Evolutionary conservation across 129 eudicot species (phyloP), one percentile per base, ranked within the genome.

Genomic region (Flaveria trinervia): DNA sequence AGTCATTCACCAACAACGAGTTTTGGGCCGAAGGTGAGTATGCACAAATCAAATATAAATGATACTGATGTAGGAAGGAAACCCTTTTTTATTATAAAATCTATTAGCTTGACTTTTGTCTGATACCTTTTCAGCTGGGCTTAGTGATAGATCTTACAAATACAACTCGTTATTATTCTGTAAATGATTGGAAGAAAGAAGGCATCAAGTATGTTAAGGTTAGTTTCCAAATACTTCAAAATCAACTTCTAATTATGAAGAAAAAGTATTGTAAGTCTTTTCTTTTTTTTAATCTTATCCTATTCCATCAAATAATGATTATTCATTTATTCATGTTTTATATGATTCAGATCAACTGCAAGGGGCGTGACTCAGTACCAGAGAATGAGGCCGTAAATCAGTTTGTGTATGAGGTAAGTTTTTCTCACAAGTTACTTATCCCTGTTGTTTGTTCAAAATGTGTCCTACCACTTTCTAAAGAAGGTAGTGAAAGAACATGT

Each of bases 151-250:
- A 95, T 89, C 87, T 95, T 81, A 94, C 99, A 55, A 94, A 94
- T 86, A 91, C 99, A 23, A 82, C 86, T 86, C 96, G 99, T 62
- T 94, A 94, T 83, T 94, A 94, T 81, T 78, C 85, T 18, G 71
- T 81, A 50, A 73, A 69, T 73, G 99, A 94, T 23, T 87, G 89
- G 89, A 94, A 82, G 81, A 94, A 91, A 81, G 97, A 91, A 74
- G 97, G 97, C 78, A 86, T 91, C 71, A 95, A 95, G 87, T 92
- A 95, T 81, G 91, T 95, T 73, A 95, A 95, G 99, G 99, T 94
- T 75, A 51, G 89, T 83, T 46, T 67, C 41, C 17, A 50, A 7
- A 45, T 45, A 9, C 50, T 68, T 52, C 70, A 60, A 41, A 68
- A 39, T 75, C 30, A 52, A 14, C 57, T 75, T 82, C 6, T 75